Percentiles rank a stretch among this genome's conserved stretches.
Conservation (phyloP, 179 eudicot species). For the Camellia oleifera region DNA sequence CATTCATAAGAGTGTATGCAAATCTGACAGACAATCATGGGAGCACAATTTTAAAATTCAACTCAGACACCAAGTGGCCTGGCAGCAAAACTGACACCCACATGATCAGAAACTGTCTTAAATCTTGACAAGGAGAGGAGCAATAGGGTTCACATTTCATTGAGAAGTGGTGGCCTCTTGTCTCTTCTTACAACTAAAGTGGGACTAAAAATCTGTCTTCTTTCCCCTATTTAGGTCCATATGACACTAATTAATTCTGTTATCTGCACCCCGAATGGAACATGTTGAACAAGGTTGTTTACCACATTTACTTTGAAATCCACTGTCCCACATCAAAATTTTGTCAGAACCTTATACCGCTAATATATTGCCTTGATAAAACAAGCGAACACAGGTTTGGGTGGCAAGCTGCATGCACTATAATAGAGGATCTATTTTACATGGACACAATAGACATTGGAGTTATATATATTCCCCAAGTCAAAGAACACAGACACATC, state of each 20-base stretch:
- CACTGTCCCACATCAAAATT: neutral
- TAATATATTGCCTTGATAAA: neutral
- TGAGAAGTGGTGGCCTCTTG: neutral
- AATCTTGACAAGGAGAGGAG: neutral
- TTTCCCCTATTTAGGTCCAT: neutral
- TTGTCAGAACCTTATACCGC: neutral
- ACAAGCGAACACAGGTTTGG: neutral
- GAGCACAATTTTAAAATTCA: neutral
- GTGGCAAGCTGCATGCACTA: neutral
- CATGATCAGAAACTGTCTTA: neutral
- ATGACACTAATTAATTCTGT: neutral
- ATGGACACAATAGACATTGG: neutral
- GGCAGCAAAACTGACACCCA: neutral
- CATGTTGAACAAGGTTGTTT: neutral
- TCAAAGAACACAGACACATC: neutral
- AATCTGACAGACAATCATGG: neutral
- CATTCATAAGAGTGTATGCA: conserved; percentile 1
- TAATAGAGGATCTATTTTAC: neutral
- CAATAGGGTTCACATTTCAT: neutral
- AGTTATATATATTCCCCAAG: neutral
- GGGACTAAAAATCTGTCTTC: neutral
- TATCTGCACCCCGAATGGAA: neutral
- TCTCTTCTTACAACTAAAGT: neutral
- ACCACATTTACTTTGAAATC: neutral
- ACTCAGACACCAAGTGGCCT: conserved; percentile 5